Base-by-base conservation (phyloP, 805 yeast species). In the Wickerhamomyces xylosicus region DNA sequence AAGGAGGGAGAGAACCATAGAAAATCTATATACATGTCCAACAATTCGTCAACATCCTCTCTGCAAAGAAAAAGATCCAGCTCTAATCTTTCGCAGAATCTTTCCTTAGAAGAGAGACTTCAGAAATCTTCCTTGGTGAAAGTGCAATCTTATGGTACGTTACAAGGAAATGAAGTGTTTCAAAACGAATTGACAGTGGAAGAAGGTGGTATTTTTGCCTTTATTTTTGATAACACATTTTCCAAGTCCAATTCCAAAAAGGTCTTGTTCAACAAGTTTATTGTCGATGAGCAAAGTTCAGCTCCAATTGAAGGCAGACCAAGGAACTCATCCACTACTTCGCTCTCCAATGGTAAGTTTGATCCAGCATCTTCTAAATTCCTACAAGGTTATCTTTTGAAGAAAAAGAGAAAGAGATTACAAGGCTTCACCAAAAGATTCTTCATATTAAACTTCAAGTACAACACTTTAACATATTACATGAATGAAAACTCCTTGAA, bases 161-260 rank as follows among this genome's bases (percentile, higher is more conserved):
- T 85, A 59, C 58, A 61, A 14, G 77, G 79, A 2, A 79, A 77
- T 45, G 81, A 79, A 44, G 59, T 76, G 50, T 69, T 72, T 38
- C 74, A 74, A 36, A 95, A 89, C 1, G 61, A 66, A 20, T 66
- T 79, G 42, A 66, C 67, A n/a, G 79, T 79, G 3, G 59, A 58
- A 3, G 64, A 68, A 19, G 83, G 79, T 8, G 90, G 90, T 2
- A 71, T 79, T 50, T 82, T 73, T 59, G 97, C 96, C 0, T 84
- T 90, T 56, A 80, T 92, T 19, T 82, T 90, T 53, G 97, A 90
- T 60, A 90, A 90, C 61, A 82, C 95, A 0, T 85, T 87, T 50
- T 81, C 95, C 25, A 86, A 84, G 52, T 85, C 81, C 25, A 80
- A 79, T 18, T 78, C 86, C 35, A 92, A 90, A 58, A 85, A 82